A percentile compares a stretch with the other conserved stretches of the same genome.
Evolutionary conservation across 1,139 yeast species (phyloP).

Genomic region (Geotrichum bryndzae): DNA sequence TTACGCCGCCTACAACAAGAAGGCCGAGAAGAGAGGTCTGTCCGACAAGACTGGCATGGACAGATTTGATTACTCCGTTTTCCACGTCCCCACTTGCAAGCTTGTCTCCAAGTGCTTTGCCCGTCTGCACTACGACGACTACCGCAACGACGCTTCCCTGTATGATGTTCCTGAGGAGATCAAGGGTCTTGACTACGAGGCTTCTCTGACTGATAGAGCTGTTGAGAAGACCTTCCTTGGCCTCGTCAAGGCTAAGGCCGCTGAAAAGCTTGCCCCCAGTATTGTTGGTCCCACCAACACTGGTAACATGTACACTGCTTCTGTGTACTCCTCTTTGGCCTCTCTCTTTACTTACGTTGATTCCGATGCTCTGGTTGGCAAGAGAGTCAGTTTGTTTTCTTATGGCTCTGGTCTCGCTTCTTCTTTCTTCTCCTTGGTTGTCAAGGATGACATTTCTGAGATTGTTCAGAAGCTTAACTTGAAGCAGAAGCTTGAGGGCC

Average conservation of each 20-base stretch:
- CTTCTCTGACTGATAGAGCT: slow-evolving; percentile 69
- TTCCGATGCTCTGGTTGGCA: slow-evolving; percentile 63
- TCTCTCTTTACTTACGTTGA: slow-evolving; percentile 76
- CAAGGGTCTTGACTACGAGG: slow-evolving; percentile 62
- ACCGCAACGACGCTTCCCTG: slow-evolving; percentile 54
- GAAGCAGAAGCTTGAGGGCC: slow-evolving; percentile 60
- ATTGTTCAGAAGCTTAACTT: slow-evolving; percentile 64
- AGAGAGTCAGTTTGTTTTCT: slow-evolving; percentile 89
- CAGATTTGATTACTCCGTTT: slow-evolving; percentile 87
- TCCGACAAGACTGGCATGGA: slow-evolving; percentile 33
- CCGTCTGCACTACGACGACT: slow-evolving; percentile 86
- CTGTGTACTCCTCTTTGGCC: slow-evolving; percentile 81
- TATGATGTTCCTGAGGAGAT: slow-evolving; percentile 56
- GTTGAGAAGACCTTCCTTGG: slow-evolving; percentile 82
- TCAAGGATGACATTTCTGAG: slow-evolving; percentile 71
- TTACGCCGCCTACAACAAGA: slow-evolving; percentile 74
- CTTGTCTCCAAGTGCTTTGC: slow-evolving; percentile 90
- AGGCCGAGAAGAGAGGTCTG: slow-evolving; percentile 57
- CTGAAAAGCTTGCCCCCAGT: slow-evolving; percentile 72
- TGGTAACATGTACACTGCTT: slow-evolving; percentile 98
- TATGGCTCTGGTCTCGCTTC: slow-evolving; percentile 98
- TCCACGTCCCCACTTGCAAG: slow-evolving; percentile 98
- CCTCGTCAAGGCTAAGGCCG: slow-evolving; percentile 65
- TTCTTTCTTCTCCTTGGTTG: slow-evolving; percentile 71
- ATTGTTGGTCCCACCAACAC: slow-evolving; percentile 89